Evolutionary conservation across 495 filamentous ascomycete genomes (phyloP).

Genomic region (Aspergillus funiculosus): DNA sequence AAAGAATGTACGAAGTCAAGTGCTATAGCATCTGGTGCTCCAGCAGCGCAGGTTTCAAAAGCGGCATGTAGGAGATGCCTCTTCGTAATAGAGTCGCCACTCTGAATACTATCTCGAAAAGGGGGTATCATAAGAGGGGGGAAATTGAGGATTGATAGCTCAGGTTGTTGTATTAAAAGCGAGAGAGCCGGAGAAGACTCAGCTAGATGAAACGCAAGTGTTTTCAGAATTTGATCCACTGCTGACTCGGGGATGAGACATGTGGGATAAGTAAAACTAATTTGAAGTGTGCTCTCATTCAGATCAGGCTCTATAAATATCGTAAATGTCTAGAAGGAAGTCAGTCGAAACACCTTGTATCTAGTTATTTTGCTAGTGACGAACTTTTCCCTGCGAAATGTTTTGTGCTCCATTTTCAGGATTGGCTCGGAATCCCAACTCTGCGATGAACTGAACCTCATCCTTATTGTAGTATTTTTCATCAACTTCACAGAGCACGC

Average conservation of each 20-base stretch:
- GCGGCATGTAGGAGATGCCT: slow-evolving; percentile 21
- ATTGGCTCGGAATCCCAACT: slow-evolving; percentile 10
- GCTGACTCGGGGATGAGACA: slow-evolving; percentile 18
- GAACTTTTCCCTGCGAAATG: neutral
- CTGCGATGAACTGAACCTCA: slow-evolving; percentile 21
- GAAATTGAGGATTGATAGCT: slow-evolving; percentile 23
- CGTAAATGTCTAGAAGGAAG: slow-evolving; percentile 13
- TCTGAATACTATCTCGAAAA: neutral
- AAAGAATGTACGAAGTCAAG: slow-evolving; percentile 27
- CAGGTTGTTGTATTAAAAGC: neutral
- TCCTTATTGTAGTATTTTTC: slow-evolving; percentile 10
- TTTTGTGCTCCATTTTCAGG: slow-evolving; percentile 17
- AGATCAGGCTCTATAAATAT: slow-evolving; percentile 6
- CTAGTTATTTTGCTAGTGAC: neutral
- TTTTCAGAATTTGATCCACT: slow-evolving; percentile 16
- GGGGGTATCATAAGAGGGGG: slow-evolving; percentile 22
- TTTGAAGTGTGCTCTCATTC: neutral
- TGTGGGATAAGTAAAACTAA: slow-evolving; percentile 20
- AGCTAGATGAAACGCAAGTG: slow-evolving; percentile 10
- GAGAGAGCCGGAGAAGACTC: slow-evolving; percentile 11
- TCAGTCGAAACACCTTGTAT: neutral
- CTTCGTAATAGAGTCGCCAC: neutral
- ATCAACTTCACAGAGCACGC: slow-evolving; percentile 10
- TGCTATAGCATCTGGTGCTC: slow-evolving; percentile 21
- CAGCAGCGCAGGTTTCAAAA: slow-evolving; percentile 24